Evolutionary conservation across 306 rosid genomes (phyloP).

Genomic region (Quillaja saponaria): DNA sequence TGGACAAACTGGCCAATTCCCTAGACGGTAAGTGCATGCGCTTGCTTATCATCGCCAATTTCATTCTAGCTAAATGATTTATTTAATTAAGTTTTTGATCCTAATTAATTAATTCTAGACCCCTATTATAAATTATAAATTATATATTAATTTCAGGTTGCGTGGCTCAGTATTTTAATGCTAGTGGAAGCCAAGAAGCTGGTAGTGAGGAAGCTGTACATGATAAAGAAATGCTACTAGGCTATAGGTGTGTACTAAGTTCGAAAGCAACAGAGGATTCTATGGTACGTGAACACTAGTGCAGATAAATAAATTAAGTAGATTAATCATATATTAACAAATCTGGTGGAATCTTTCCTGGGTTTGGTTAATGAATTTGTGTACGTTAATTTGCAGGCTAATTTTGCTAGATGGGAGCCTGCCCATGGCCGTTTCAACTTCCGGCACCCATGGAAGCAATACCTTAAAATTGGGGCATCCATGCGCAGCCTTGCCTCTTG

Average conservation of each 20-base stretch:
- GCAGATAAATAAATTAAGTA: no score
- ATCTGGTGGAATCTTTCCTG: neutral
- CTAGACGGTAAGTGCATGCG: constrained; percentile 62
- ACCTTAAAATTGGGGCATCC: constrained; percentile 68
- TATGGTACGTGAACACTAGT: constrained; percentile 44
- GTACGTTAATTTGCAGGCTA: constrained; percentile 51
- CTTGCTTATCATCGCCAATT: no score
- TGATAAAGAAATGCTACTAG: constrained; percentile 36
- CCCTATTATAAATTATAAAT: neutral
- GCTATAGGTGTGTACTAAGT: constrained; percentile 65
- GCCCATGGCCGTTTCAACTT: constrained; percentile 77
- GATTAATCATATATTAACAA: neutral
- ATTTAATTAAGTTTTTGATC: neutral
- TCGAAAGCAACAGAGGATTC: constrained; percentile 71
- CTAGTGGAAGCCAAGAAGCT: constrained; percentile 4
- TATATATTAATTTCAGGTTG: constrained; percentile 44
- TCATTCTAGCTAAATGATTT: neutral
- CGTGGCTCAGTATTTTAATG: constrained; percentile 47
- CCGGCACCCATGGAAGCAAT: constrained; percentile 84
- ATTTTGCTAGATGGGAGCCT: constrained; percentile 90
- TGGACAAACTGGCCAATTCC: constrained; percentile 75
- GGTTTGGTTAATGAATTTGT: neutral
- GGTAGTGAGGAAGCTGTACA: neutral
- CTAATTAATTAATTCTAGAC: neutral
- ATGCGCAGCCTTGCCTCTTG: constrained; percentile 78